Evolutionary conservation across 129 eudicot species (phyloP).

Genomic region (Artemisia argyi): DNA sequence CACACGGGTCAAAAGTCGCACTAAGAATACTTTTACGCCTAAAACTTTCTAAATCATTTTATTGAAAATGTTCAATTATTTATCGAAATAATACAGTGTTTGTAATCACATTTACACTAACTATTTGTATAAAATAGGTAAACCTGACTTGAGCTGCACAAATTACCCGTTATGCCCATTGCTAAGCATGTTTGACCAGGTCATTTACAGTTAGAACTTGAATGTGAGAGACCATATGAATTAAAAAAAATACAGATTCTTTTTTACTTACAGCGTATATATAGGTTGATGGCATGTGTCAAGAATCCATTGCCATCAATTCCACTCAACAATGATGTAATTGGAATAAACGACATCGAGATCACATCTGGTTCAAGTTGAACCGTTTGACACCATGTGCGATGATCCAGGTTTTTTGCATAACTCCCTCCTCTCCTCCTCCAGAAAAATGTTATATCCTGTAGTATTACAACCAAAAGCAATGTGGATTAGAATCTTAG

Average conservation of each 20-base stretch:
- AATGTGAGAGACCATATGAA: not conserved
- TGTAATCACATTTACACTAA: too few relatives aligned
- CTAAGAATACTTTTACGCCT: too few relatives aligned
- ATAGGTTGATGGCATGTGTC: constrained; percentile 75
- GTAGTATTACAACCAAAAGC: constrained; percentile 18
- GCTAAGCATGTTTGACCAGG: too few relatives aligned
- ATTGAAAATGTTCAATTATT: too few relatives aligned
- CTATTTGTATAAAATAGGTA: too few relatives aligned
- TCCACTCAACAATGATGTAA: constrained; percentile 68
- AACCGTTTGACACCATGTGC: constrained; percentile 70
- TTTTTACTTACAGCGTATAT: constrained; percentile 61
- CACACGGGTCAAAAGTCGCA: too few relatives aligned
- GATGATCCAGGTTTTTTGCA: constrained; percentile 44
- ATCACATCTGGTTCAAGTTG: constrained; percentile 67
- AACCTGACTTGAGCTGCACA: too few relatives aligned
- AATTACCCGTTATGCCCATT: too few relatives aligned
- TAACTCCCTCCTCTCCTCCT: constrained; percentile 79
- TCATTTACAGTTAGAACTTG: too few relatives aligned
- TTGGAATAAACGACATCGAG: constrained; percentile 70
- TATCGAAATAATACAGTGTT: too few relatives aligned
- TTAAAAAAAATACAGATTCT: not conserved
- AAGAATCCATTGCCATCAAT: constrained; percentile 73
- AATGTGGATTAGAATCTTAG: constrained; percentile 5
- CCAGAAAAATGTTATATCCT: constrained; percentile 71
- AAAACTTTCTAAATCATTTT: too few relatives aligned